phyloP scores from a whole-genome alignment of 495 filamentous ascomycete genomes.

The Hypoxylon cercidicola region DNA sequence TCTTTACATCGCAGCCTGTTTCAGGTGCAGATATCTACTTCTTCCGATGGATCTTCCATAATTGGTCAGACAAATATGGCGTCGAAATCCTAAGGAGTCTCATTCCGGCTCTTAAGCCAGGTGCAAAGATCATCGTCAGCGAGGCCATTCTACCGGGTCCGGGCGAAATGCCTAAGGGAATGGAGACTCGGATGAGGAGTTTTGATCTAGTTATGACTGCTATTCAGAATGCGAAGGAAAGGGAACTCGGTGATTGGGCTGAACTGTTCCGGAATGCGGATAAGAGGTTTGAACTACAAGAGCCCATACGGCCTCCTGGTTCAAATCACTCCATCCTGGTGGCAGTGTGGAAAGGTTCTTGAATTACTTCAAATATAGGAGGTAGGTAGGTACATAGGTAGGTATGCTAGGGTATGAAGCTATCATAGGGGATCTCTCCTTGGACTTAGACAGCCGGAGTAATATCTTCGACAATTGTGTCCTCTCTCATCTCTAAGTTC shows the following conservation, averaged over 20 bases:
- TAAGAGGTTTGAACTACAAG: constrained; percentile 6
- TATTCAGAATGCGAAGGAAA: constrained; percentile 28
- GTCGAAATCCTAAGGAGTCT: constrained; percentile 52
- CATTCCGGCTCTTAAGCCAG: constrained; percentile 55
- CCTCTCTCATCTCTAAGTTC: too few species aligned
- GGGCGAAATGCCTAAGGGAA: background rate
- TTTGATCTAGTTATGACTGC: constrained; percentile 32
- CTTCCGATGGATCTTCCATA: constrained; percentile 64
- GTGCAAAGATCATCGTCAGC: constrained; percentile 50
- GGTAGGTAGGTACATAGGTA: too few species aligned
- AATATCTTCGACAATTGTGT: too few species aligned
- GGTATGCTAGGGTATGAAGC: too few species aligned
- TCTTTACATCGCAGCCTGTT: constrained; percentile 59
- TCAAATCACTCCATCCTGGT: constrained; percentile 25
- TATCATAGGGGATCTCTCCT: too few species aligned
- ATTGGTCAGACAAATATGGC: constrained; percentile 56
- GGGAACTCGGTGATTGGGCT: constrained; percentile 29
- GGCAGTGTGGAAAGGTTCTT: background rate
- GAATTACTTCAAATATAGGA: too few species aligned
- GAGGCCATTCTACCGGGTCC: constrained; percentile 48
- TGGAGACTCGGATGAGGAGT: background rate
- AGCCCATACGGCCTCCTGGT: constrained; percentile 8
- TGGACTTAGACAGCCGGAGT: too few species aligned
- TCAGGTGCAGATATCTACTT: constrained; percentile 62
- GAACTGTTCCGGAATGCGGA: constrained; percentile 20